Evolutionary conservation across 2,329 filamentous ascomycete genomes (phyloP).

Genomic region (Claviceps purpurea): DNA sequence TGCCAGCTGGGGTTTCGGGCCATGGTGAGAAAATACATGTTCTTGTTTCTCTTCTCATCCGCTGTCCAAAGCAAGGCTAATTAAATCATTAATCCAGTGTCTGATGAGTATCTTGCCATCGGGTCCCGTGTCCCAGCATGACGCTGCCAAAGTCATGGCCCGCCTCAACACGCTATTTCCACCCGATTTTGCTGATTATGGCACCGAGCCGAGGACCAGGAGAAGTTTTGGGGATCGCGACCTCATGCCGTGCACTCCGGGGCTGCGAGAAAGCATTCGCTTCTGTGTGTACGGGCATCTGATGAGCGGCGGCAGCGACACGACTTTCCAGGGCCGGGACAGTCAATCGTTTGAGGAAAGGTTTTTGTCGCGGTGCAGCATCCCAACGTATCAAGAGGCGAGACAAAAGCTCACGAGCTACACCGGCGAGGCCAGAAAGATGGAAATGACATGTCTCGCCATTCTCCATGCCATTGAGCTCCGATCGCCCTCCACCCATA

Average conservation of each 20-base stretch:
- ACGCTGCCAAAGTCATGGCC: constrained; percentile 17
- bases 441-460: constrained; percentile 17
- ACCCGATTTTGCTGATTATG: constrained; percentile 10
- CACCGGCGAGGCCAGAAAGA: constrained; percentile 20
- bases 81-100: not conserved
- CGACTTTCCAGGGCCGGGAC: constrained; percentile 7
- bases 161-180: constrained; percentile 24
- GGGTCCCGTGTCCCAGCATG: constrained; percentile 4
- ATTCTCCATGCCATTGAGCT: constrained; percentile 12
- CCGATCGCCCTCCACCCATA: not conserved
- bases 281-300: constrained; percentile 22
- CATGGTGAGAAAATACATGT: constrained; percentile 14
- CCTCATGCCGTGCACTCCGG: constrained; percentile 16
- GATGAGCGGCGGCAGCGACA: constrained; percentile 13
- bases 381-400: constrained; percentile 17
- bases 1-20: constrained; percentile 21
- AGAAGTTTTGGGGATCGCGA: constrained; percentile 9
- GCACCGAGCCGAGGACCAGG: constrained; percentile 7
- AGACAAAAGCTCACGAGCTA: constrained; percentile 19
- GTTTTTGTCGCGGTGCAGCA: constrained; percentile 20
- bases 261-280: constrained; percentile 21
- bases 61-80: not conserved
- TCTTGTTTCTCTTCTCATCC: not conserved
- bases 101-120: constrained; percentile 2
- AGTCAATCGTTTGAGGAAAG: constrained; percentile 16